Percentiles rank a stretch among this genome's conserved stretches.
Conservation (phyloP, 495 filamentous ascomycete genomes). For the Xylaria acuta region DNA sequence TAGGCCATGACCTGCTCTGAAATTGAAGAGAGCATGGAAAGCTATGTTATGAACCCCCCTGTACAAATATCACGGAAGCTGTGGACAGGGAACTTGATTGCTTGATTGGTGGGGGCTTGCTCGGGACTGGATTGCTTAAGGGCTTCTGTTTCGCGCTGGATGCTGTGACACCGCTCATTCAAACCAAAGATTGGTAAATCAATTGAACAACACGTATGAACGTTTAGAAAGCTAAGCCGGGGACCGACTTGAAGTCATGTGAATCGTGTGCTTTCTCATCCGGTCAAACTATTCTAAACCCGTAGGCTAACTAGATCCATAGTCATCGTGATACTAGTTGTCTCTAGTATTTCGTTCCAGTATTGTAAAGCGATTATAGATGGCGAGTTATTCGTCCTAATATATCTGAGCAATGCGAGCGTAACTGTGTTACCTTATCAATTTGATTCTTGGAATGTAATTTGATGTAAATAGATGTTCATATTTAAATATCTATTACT, state of each 20-base stretch:
- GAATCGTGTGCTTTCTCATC: background rate
- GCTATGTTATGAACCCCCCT: background rate
- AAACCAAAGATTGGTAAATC: background rate
- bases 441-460: background rate
- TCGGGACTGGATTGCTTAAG: background rate
- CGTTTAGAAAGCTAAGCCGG: background rate
- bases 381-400: background rate
- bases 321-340: background rate
- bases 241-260: background rate
- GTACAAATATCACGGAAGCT: background rate
- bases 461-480: background rate
- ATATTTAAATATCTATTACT: background rate
- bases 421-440: background rate
- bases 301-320: background rate
- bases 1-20: background rate
- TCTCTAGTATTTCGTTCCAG: background rate
- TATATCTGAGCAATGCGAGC: background rate
- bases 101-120: slow-evolving; percentile 10
- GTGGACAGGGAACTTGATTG: background rate
- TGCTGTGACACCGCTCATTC: slow-evolving; percentile 7
- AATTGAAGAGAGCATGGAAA: background rate
- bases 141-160: slow-evolving; percentile 6
- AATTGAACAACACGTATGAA: slow-evolving; percentile 5
- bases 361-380: background rate
- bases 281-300: background rate